Evolutionary conservation across 805 yeast species (phyloP).

Genomic region (Pichia occidentalis): DNA sequence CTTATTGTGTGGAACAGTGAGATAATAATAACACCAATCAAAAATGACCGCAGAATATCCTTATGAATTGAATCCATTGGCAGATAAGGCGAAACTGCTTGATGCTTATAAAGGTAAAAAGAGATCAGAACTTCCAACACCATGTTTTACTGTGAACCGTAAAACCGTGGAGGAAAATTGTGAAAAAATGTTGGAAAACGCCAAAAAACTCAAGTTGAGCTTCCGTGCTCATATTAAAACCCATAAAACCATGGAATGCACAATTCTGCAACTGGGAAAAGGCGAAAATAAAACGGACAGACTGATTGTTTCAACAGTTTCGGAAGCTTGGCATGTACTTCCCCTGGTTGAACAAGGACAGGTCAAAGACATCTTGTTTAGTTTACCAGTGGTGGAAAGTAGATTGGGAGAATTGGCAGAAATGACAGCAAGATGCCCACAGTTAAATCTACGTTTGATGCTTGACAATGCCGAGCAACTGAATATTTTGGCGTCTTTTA

Average conservation of each 20-base stretch:
- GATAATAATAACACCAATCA: too few relatives aligned
- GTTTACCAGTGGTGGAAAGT: slow-evolving; percentile 52
- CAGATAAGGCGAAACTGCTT: slow-evolving; percentile 22
- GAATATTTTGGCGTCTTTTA: slow-evolving; percentile 37
- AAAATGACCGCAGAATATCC: too few relatives aligned
- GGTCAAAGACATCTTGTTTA: slow-evolving; percentile 44
- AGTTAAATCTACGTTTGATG: slow-evolving; percentile 42
- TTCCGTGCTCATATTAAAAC: slow-evolving; percentile 73
- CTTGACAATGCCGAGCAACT: slow-evolving; percentile 57
- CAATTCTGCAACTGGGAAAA: slow-evolving; percentile 45
- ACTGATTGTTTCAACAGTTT: slow-evolving; percentile 62
- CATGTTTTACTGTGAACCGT: slow-evolving; percentile 46
- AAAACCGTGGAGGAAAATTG: slow-evolving; percentile 38
- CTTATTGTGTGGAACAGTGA: too few relatives aligned
- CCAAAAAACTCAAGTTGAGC: slow-evolving; percentile 30
- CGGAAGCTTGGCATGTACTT: slow-evolving; percentile 60
- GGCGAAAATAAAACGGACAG: slow-evolving; percentile 36
- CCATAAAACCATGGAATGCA: slow-evolving; percentile 61
- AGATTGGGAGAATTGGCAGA: slow-evolving; percentile 41
- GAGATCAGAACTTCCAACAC: slow-evolving; percentile 44
- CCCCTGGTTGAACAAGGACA: slow-evolving; percentile 14
- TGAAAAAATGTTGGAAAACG: slow-evolving; percentile 42
- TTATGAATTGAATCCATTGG: slow-evolving; percentile 17
- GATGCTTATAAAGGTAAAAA: slow-evolving; percentile 36
- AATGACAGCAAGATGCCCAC: slow-evolving; percentile 35